These are phyloP conservation scores for Microbotryum scabiosae DNA, from an alignment of 1,284 basidiomycete species.

Conservation along the genomic window DNA sequence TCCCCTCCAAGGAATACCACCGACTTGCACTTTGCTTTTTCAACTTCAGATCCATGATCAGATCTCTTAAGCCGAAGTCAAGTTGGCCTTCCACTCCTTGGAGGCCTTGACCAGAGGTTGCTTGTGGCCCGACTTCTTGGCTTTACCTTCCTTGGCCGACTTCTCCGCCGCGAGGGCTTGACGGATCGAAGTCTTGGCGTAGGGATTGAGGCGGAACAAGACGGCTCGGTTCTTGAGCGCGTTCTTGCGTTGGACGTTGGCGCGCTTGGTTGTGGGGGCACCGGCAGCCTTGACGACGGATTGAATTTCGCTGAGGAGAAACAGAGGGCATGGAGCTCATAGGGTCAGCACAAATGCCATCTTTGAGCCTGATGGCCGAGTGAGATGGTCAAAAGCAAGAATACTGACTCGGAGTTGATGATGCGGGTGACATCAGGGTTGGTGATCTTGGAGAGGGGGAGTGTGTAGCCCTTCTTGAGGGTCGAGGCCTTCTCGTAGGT, in stretches of 20 bases:
- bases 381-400: conserved; percentile 38
- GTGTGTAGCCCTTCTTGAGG: conserved; percentile 92
- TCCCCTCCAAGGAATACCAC: too few relatives aligned
- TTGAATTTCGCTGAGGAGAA: too few relatives aligned
- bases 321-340: background rate
- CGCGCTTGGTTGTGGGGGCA: conserved; percentile 72
- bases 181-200: conserved; percentile 50
- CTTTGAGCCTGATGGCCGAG: too few relatives aligned
- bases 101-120: conserved; percentile 16
- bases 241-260: conserved; percentile 99
- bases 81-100: conserved; percentile 12
- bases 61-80: background rate
- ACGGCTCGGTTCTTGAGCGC: conserved; percentile 91
- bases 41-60: too few relatives aligned
- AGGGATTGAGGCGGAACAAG: conserved; percentile 98
- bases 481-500: conserved; percentile 74
- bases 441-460: conserved; percentile 89
- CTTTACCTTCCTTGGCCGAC: conserved; percentile 6
- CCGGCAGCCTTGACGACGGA: conserved; percentile 77
- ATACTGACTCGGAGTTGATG: conserved; percentile 97
- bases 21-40: too few relatives aligned
- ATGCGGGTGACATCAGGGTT: conserved; percentile 96
- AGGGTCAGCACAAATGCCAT: background rate
- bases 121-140: conserved; percentile 13
- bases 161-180: conserved; percentile 11